Base-by-base conservation (phyloP, 164 flowering plant genomes). In the Vitis rupestris region DNA sequence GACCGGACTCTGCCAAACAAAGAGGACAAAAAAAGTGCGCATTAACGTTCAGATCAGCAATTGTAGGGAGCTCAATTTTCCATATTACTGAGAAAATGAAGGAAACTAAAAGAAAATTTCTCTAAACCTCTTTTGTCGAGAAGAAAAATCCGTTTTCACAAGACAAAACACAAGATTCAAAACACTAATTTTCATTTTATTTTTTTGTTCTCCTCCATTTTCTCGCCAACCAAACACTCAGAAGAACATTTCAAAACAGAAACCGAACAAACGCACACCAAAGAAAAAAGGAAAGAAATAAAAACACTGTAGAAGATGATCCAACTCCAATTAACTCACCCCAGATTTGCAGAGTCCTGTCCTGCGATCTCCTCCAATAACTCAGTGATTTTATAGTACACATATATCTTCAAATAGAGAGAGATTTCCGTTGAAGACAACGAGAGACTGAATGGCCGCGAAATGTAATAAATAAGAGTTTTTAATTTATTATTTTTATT, bases 201-300 rank as follows among this genome's bases (percentile, higher is more conserved):
- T 15, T 30, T 14, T 10, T 13, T 37, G 6, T 19, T 13, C 14
- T 13, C 11, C 16, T n/a, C 2, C 50, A n/a, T 62, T 70, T 19
- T 62, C 66, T 70, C 60, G 47, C 7, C 37, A 70, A 23, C 72
- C 53, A 44, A 70, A 70, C 60, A 52, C 4, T 3, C 44, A 37
- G 44, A 37, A 37, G 44, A 4, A 37, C 5, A 37, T 6, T 37
- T 6, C 44, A 37, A 37, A 37, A 37, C 44, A 37, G 44, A 6
- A 37, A 37, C 44, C 44, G 44, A 37, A 37, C 44, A 37, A 37
- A 37, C 44, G 7, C 44, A 37, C 44, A 23, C 48, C 12, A 13
- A 67, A 57, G 17, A 17, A 2, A 49, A 15, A 56, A 17, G 8
- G 2, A 2, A 9, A 15, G 10, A 47, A 19, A 1, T 23, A 4